Evolutionary conservation across 345 rosid genomes (phyloP).

Genomic region (Theobroma cacao): DNA sequence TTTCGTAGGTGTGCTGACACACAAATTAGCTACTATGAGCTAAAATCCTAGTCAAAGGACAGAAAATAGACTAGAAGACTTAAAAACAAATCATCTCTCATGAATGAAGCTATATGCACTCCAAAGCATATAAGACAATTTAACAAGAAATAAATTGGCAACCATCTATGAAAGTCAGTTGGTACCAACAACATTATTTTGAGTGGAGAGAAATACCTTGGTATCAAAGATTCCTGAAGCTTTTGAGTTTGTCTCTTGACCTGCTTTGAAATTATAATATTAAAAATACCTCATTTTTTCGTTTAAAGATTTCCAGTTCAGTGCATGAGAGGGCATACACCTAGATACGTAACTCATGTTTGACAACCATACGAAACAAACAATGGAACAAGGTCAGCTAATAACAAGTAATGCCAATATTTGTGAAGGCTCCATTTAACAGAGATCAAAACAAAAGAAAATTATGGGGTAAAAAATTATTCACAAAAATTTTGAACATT

Average conservation of each 20-base stretch:
- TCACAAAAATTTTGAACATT: too few species aligned
- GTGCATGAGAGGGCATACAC: too few species aligned
- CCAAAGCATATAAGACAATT: neutral
- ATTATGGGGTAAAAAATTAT: too few species aligned
- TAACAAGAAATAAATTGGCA: neutral
- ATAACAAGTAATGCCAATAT: too few species aligned
- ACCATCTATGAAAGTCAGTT: neutral
- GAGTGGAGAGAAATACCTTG: slow-evolving; percentile 32
- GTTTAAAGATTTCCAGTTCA: too few species aligned
- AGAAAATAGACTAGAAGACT: slow-evolving; percentile 1
- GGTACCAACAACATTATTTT: neutral
- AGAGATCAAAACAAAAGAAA: too few species aligned
- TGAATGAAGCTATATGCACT: slow-evolving; percentile 1
- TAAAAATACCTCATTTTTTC: too few species aligned
- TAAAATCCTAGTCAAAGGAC: neutral
- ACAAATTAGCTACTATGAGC: neutral
- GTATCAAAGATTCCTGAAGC: slow-evolving; percentile 54
- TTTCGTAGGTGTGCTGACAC: neutral
- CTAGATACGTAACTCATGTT: too few species aligned
- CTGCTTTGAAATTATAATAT: slow-evolving; percentile 43
- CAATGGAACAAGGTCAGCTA: too few species aligned
- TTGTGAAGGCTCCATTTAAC: too few species aligned
- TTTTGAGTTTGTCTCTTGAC: slow-evolving; percentile 33
- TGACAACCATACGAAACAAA: too few species aligned
- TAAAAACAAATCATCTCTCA: neutral